Conservation (phyloP, 257 asterid genomes). For the Dorcoceras hygrometricum region DNA sequence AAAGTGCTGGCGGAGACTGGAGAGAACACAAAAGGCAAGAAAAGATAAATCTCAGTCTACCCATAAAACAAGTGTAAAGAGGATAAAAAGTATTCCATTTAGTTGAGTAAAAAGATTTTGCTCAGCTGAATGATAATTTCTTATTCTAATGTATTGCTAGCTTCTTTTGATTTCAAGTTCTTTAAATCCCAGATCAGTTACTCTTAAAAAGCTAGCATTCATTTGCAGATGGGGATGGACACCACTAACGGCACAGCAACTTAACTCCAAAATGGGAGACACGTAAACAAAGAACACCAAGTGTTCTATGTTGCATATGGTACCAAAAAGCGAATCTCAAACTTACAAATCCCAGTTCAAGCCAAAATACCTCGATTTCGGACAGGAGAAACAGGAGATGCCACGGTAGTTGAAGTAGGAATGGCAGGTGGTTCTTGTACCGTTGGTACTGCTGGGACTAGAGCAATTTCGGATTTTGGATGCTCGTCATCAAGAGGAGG, state of each 20-base stretch:
- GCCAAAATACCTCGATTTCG: slow-evolving; percentile 36
- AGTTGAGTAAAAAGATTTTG: slow-evolving; percentile 26
- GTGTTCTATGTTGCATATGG: slow-evolving; percentile 6
- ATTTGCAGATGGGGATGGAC: slow-evolving; percentile 28
- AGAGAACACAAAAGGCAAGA: slow-evolving; percentile 18
- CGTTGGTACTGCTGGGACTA: slow-evolving; percentile 27
- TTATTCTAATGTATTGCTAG: slow-evolving; percentile 4
- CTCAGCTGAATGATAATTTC: slow-evolving; percentile 23
- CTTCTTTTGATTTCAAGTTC: neutral
- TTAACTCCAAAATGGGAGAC: slow-evolving; percentile 20
- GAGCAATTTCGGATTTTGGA: slow-evolving; percentile 21
- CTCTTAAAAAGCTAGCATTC: neutral
- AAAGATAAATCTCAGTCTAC: slow-evolving; percentile 22
- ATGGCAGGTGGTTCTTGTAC: slow-evolving; percentile 17
- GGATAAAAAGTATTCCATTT: too few relatives aligned
- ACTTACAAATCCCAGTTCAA: neutral
- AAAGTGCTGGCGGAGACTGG: neutral
- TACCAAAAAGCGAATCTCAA: slow-evolving; percentile 27
- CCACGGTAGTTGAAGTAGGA: slow-evolving; percentile 19
- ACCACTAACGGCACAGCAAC: slow-evolving; percentile 17
- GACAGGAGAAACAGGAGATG: slow-evolving; percentile 25
- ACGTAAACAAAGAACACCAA: slow-evolving; percentile 31
- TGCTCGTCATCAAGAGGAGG: slow-evolving; percentile 31
- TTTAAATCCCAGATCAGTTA: slow-evolving; percentile 6
- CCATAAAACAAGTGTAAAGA: slow-evolving; percentile 19